Base-by-base conservation (phyloP, 2,329 filamentous ascomycete genomes). In the Trichoderma pleuroti region DNA sequence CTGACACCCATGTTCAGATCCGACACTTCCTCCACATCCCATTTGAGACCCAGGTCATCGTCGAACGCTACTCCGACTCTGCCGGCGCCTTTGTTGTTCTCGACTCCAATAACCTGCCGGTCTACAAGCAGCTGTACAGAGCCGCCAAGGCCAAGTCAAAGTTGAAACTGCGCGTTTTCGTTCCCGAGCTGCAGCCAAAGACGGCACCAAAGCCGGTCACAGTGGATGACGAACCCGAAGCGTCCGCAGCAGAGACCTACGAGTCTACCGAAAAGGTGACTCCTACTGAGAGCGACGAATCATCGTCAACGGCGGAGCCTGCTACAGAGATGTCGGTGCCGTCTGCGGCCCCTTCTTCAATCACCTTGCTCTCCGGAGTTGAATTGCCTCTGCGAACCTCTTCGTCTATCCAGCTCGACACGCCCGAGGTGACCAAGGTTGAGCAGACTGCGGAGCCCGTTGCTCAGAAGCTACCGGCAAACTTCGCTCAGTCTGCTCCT, bases 91-190 rank as follows among this genome's bases (percentile, higher is more conserved):
- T 92, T 81, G 88, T 98, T 74, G 86, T 88, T 57, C 90, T 99
- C 72, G 92, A 97, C 80, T 85, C 89, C 73, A 85, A 86, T 79
- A 97, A 97, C 78, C 83, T 88, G 10, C 86, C 92, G 59, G 93
- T 97, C 77, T 99, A 97, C 86, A 98, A 98, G 86, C 96, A 98
- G 80, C 91, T 99, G 54, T 95, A 96, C 80, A 92, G 96, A 77
- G 96, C 96, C 75, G 96, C 96, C 74, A 99, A 98, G 85, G 96
- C 96, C 46, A 99, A 99, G 87, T 90, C 94, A 74, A 99, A 98
- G 90, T 90, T 99, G 76, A 94, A 96, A 82, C 88, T 99, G 72
- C 93, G 90, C 75, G 91, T 92, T 46, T 91, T 88, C 18, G 77
- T 86, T 39, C 79, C 82, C 66, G 75, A 80, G 52, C 73, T 77